A percentile compares a stretch with the other conserved stretches of the same genome.
phyloP scores from a whole-genome alignment of 768 basidiomycete genomes.

The Boletales sp. region DNA sequence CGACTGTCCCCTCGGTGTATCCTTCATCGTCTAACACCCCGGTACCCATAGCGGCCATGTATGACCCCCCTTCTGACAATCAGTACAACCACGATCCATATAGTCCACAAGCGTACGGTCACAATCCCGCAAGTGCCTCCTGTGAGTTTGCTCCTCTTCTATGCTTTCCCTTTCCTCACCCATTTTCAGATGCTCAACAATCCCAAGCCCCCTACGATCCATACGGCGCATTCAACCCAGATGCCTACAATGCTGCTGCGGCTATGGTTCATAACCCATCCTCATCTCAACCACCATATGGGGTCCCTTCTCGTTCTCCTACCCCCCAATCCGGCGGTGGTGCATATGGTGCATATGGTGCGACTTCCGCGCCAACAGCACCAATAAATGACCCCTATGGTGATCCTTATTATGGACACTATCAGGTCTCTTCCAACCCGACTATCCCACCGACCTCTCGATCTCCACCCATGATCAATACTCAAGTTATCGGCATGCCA shows the following conservation, averaged over 20 bases:
- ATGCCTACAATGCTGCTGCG: conserved; percentile 38
- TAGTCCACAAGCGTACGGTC: conserved; percentile 44
- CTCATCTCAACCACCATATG: conserved; percentile 14
- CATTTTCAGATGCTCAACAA: conserved; percentile 39
- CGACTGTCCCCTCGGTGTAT: conserved; percentile 37
- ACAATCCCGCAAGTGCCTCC: conserved; percentile 47
- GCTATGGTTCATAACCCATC: conserved; percentile 6
- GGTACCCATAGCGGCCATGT: conserved; percentile 12
- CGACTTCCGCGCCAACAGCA: conserved; percentile 41
- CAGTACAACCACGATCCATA: conserved; percentile 28
- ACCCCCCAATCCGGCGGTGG: conserved; percentile 39
- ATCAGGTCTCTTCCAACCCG: conserved; percentile 13
- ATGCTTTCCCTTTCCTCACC: background rate
- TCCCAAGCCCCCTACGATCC: conserved; percentile 52
- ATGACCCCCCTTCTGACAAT: conserved; percentile 15
- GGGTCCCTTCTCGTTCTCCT: conserved; percentile 10
- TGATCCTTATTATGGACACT: conserved; percentile 28
- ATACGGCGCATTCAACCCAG: conserved; percentile 39
- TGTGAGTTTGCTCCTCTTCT: conserved; percentile 39
- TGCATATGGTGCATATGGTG: conserved; percentile 54
- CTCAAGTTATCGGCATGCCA: conserved; percentile 25
- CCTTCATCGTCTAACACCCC: conserved; percentile 30
- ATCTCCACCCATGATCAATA: conserved; percentile 41
- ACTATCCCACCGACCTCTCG: conserved; percentile 31
- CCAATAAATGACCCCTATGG: conserved; percentile 28